These are phyloP conservation scores for Botrytis tulipae DNA, from an alignment of 2,329 filamentous ascomycete species.

Conservation along the genomic window DNA sequence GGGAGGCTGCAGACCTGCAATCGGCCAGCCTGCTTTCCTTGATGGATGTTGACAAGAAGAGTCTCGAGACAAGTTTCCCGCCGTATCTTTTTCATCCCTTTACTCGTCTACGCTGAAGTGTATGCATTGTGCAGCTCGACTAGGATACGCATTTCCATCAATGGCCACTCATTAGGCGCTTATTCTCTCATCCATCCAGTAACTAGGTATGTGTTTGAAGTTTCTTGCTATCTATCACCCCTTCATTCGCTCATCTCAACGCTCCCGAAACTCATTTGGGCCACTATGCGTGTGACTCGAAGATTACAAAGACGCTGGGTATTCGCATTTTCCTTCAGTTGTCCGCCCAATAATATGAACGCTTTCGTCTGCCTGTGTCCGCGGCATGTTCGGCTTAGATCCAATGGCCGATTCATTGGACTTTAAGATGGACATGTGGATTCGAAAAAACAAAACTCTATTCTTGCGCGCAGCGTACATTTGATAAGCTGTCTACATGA, in stretches of 20 bases:
- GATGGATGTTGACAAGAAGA: background rate
- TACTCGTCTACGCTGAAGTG: background rate
- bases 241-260: background rate
- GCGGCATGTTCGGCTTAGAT: background rate
- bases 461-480: background rate
- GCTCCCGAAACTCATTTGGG: conserved; percentile 6
- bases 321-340: background rate
- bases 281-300: conserved; percentile 3
- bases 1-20: background rate
- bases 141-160: background rate
- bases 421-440: background rate
- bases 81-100: background rate
- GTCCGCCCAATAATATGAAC: background rate
- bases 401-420: background rate
- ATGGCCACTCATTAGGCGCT: background rate
- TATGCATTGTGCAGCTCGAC: background rate
- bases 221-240: background rate
- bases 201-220: background rate
- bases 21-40: background rate
- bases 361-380: background rate
- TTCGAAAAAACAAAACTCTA: background rate
- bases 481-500: background rate
- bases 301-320: background rate
- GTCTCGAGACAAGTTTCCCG: background rate
- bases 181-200: background rate